Evolutionary conservation across 2,329 filamentous ascomycete species (phyloP).

Genomic region (Beauveria sp.): DNA sequence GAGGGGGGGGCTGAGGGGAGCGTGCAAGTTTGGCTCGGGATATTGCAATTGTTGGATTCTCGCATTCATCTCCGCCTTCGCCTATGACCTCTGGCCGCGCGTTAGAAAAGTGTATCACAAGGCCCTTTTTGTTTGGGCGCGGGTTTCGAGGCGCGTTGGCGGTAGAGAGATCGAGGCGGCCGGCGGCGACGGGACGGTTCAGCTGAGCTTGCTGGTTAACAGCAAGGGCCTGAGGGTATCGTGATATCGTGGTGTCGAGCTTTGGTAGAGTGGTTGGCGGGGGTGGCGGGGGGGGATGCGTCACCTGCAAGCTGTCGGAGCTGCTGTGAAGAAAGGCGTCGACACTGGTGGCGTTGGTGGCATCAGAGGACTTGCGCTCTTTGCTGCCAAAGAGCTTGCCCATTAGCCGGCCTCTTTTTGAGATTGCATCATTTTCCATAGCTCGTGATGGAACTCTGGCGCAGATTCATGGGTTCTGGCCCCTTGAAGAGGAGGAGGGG

Average conservation of each 20-base stretch:
- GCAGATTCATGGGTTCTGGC: conserved; percentile 24
- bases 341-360: conserved; percentile 38
- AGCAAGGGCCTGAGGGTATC: conserved; percentile 47
- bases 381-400: conserved; percentile 52
- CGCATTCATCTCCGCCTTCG: conserved; percentile 82
- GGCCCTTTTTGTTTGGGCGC: conserved; percentile 52
- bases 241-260: conserved; percentile 49
- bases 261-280: conserved; percentile 34
- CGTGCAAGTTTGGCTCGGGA: conserved; percentile 2
- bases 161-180: conserved; percentile 30
- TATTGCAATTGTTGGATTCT: conserved; percentile 42
- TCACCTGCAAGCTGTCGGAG: conserved; percentile 47
- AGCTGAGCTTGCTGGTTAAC: conserved; percentile 37
- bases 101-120: conserved; percentile 68
- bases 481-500: conserved; percentile 9
- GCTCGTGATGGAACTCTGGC: conserved; percentile 15
- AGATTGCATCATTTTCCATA: conserved; percentile 40
- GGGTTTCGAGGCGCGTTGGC: conserved; percentile 40
- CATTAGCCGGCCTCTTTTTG: conserved; percentile 50
- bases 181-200: conserved; percentile 33
- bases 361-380: conserved; percentile 31
- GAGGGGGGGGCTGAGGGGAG: conserved; percentile 23
- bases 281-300: conserved; percentile 39
- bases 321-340: conserved; percentile 51
- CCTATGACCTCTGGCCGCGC: conserved; percentile 75